Percentiles rank a stretch among this genome's conserved stretches.
phyloP scores from a whole-genome alignment of 768 basidiomycete species.

The Lepiota venenata region DNA sequence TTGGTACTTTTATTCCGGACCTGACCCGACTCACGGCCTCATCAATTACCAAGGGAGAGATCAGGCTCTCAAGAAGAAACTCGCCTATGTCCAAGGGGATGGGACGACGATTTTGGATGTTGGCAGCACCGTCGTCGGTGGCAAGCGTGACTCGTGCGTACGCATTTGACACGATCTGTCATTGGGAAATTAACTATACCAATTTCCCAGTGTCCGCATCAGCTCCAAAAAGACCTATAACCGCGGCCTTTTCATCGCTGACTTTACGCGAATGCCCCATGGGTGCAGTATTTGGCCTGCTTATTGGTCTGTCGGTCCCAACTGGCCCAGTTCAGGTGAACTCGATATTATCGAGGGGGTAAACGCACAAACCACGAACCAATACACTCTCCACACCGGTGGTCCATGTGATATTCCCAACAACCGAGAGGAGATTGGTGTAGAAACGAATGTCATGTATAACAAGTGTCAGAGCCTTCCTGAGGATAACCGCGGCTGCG shows the following conservation, averaged over 20 bases:
- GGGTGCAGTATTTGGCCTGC: slow-evolving; percentile 66
- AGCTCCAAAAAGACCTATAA: slow-evolving; percentile 56
- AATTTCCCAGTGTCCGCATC: slow-evolving; percentile 57
- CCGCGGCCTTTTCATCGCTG: slow-evolving; percentile 68
- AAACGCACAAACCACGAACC: slow-evolving; percentile 52
- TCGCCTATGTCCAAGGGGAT: slow-evolving; percentile 61
- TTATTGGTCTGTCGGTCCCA: slow-evolving; percentile 44
- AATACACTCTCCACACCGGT: slow-evolving; percentile 62
- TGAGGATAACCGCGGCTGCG: slow-evolving; percentile 45
- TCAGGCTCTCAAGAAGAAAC: slow-evolving; percentile 46
- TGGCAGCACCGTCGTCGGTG: slow-evolving; percentile 49
- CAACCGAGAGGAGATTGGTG: slow-evolving; percentile 15
- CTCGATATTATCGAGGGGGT: slow-evolving; percentile 77
- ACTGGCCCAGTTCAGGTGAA: slow-evolving; percentile 56
- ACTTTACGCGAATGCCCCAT: slow-evolving; percentile 65
- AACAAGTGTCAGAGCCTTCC: slow-evolving; percentile 36
- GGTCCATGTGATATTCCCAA: slow-evolving; percentile 32
- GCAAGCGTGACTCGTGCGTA: slow-evolving; percentile 48
- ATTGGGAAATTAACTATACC: background rate
- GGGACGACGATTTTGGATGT: slow-evolving; percentile 58
- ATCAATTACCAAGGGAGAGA: slow-evolving; percentile 53
- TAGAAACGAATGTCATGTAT: slow-evolving; percentile 23
- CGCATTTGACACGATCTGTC: slow-evolving; percentile 9
- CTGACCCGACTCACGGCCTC: slow-evolving; percentile 69
- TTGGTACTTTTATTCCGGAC: slow-evolving; percentile 60